phyloP scores from a whole-genome alignment of 2,329 filamentous ascomycete genomes.

The Fusarium albidum region DNA sequence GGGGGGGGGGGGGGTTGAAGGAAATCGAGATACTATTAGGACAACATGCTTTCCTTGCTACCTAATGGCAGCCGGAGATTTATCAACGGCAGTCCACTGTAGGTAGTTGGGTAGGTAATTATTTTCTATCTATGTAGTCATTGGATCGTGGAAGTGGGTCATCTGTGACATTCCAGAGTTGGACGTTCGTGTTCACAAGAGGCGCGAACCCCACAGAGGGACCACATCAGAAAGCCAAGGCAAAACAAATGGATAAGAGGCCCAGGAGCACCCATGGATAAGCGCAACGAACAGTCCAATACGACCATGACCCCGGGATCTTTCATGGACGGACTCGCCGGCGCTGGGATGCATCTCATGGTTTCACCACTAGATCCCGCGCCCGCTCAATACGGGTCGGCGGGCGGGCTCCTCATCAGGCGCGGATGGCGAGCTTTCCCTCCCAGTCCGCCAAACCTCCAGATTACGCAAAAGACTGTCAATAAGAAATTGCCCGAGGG shows the following conservation, averaged over 20 bases:
- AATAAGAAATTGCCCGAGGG: conserved; percentile 21
- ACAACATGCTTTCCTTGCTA: no score
- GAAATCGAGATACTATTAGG: no score
- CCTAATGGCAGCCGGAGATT: no score
- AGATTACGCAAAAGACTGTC: conserved; percentile 16
- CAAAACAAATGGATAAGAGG: neutral
- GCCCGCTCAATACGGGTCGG: conserved; percentile 10
- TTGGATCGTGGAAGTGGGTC: no score
- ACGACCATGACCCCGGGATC: conserved; percentile 23
- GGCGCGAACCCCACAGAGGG: conserved; percentile 14
- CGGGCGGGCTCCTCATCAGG: conserved; percentile 5
- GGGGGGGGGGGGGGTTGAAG: no score
- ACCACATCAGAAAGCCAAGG: conserved; percentile 4
- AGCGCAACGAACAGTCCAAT: conserved; percentile 11
- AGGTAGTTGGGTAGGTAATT: no score
- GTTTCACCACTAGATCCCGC: conserved; percentile 33
- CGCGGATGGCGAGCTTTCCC: conserved; percentile 19
- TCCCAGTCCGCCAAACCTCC: conserved; percentile 3
- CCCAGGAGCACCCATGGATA: conserved; percentile 25
- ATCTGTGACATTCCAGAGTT: neutral
- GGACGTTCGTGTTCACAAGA: conserved; percentile 29
- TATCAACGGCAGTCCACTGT: no score
- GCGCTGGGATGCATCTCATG: conserved; percentile 20
- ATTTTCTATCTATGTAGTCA: no score
- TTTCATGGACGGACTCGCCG: conserved; percentile 25